Percentiles rank a stretch among this genome's conserved stretches.
Conservation (phyloP, 441 rosid species). For the Manihot esculenta region DNA sequence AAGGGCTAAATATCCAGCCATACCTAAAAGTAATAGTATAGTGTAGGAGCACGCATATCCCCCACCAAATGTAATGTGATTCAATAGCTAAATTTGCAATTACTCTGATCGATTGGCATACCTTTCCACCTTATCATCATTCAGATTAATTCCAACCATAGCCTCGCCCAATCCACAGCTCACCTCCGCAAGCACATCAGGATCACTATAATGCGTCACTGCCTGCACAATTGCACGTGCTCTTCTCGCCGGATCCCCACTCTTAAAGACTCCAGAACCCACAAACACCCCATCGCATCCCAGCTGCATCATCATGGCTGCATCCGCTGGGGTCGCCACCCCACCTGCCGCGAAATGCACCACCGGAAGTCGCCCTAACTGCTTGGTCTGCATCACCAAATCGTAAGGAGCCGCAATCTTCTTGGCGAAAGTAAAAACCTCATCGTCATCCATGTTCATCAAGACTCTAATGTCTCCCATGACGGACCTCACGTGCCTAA, state of each 20-base stretch:
- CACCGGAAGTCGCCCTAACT: conserved; percentile 85
- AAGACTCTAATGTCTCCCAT: conserved; percentile 74
- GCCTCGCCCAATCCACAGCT: conserved; percentile 91
- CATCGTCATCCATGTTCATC: conserved; percentile 86
- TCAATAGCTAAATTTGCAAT: neutral
- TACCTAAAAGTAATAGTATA: neutral
- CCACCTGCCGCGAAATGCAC: conserved; percentile 96
- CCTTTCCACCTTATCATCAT: conserved; percentile 78
- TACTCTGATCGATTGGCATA: conserved; percentile 69
- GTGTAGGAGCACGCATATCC: neutral
- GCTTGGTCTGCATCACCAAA: conserved; percentile 90
- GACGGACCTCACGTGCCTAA: conserved; percentile 82
- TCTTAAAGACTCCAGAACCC: conserved; percentile 86
- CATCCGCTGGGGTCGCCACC: conserved; percentile 93
- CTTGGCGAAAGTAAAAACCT: conserved; percentile 84
- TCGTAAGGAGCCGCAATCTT: conserved; percentile 79
- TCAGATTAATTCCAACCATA: conserved; percentile 85
- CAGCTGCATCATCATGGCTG: conserved; percentile 93
- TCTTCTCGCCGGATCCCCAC: conserved; percentile 80
- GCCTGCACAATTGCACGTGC: conserved; percentile 90
- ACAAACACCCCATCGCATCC: conserved; percentile 95
- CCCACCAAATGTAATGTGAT: neutral
- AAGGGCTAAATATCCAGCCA: neutral
- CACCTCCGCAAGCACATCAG: conserved; percentile 70
- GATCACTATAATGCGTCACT: conserved; percentile 85